Evolutionary conservation across 345 rosid genomes (phyloP), one percentile per base, ranked within the genome.

Genomic region (Heritiera fomes): DNA sequence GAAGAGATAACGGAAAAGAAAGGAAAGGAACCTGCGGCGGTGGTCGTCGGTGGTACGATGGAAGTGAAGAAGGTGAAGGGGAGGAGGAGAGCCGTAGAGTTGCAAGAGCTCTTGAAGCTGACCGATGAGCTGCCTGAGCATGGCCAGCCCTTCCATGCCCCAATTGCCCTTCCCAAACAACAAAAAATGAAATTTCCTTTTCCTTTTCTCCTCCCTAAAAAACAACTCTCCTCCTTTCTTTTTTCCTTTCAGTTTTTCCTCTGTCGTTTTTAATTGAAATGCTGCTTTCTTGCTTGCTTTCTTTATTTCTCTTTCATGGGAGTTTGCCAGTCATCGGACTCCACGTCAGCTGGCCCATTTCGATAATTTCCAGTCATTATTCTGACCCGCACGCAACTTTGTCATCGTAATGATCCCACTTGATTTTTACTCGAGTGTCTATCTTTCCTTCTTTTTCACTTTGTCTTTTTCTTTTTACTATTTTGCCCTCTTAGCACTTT

Each of bases 101-200:
- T 87, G 88, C 64, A 89, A 86, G 81, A 89, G 91, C 85, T 92
- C 91, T 77, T 90, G 93, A 91, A 95, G 96, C 98, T 90, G 98
- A 85, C 87, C 94, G 87, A 95, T 91, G 75, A 95, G 89, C 80
- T 93, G 99, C 89, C 98, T 89, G 74, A 95, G 96, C 99, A 93
- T 88, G 94, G 93, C 91, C 87, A 93, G 88, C 85, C 85, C 97
- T 90, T 91, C 97, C 98, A 95, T 95, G 87, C 91, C 90, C 87
- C 88, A 53, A 73, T 63, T 56, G 43, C 49, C 63, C 49, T 28
- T 9, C 20, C 3, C 56, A 52, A 40, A 20, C 40, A 34, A 61
- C 56, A 71, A 56, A 17, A 38, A n/a, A 55, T 55, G 67, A 18
- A 32, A 40, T 15, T 52, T 49, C 43, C 50, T 72, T 69, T 6